Conservation (phyloP, 2,329 filamentous ascomycete species). For the Kalmusia sp. region DNA sequence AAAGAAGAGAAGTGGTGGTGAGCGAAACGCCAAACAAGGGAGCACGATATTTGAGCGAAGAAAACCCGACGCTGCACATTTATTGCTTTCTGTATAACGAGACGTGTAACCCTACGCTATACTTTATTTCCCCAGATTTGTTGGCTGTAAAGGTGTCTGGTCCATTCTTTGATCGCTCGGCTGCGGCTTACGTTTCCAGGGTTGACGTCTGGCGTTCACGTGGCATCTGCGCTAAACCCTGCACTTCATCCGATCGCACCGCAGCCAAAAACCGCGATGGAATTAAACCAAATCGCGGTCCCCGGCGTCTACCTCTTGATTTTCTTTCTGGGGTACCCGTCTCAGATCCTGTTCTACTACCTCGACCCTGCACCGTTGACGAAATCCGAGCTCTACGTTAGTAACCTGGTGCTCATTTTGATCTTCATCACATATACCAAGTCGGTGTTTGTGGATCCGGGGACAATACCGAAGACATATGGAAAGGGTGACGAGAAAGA, state of each 20-base stretch:
- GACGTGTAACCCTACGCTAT: too few species aligned
- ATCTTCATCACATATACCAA: slow-evolving; percentile 75
- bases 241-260: neutral
- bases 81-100: too few species aligned
- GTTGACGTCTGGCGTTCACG: slow-evolving; percentile 37
- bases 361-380: slow-evolving; percentile 67
- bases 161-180: slow-evolving; percentile 7
- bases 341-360: slow-evolving; percentile 72
- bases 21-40: too few species aligned
- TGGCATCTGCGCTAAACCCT: slow-evolving; percentile 17
- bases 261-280: slow-evolving; percentile 22
- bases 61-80: too few species aligned
- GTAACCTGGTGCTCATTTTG: slow-evolving; percentile 70
- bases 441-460: slow-evolving; percentile 66
- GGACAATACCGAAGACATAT: slow-evolving; percentile 54
- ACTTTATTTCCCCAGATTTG: too few species aligned
- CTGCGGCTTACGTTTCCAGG: slow-evolving; percentile 8
- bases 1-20: neutral
- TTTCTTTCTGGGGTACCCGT: slow-evolving; percentile 72
- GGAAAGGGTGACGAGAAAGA: slow-evolving; percentile 18
- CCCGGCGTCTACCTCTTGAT: slow-evolving; percentile 72
- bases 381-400: slow-evolving; percentile 62
- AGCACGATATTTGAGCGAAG: too few species aligned
- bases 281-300: slow-evolving; percentile 63
- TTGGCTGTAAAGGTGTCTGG: too few species aligned